A percentile compares a stretch with the other conserved stretches of the same genome.
phyloP scores from a whole-genome alignment of 2,329 filamentous ascomycete species.

The Ophiocordyceps unilateralis region DNA sequence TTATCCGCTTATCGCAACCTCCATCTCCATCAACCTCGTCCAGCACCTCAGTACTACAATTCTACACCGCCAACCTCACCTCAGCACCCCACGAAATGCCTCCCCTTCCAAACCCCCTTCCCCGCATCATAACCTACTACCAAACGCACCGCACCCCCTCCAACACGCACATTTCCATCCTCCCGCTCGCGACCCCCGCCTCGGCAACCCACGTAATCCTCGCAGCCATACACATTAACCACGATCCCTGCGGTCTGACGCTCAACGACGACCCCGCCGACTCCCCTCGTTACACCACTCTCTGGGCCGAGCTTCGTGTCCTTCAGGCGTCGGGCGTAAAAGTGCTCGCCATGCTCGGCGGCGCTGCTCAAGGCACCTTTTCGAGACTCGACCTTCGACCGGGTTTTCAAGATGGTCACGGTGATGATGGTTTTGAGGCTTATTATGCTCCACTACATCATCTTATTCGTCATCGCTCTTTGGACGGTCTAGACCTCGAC shows the following conservation, averaged over 20 bases:
- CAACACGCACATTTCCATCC: slow-evolving; percentile 30
- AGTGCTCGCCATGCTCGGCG: slow-evolving; percentile 75
- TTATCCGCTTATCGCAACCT: too few species aligned
- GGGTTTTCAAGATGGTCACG: slow-evolving; percentile 22
- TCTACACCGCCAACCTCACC: background rate
- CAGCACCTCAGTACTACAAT: background rate
- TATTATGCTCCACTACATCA: slow-evolving; percentile 56
- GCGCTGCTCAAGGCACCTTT: slow-evolving; percentile 63
- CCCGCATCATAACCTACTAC: slow-evolving; percentile 33
- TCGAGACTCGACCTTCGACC: slow-evolving; percentile 26
- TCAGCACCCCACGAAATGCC: slow-evolving; percentile 8
- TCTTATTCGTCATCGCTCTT: slow-evolving; percentile 39
- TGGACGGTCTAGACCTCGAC: slow-evolving; percentile 62
- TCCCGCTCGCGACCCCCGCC: slow-evolving; percentile 32
- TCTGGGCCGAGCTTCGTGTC: slow-evolving; percentile 63
- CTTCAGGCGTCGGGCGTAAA: slow-evolving; percentile 61
- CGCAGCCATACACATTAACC: slow-evolving; percentile 72
- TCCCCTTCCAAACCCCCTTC: slow-evolving; percentile 9
- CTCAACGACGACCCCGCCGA: slow-evolving; percentile 65
- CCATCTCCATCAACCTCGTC: background rate
- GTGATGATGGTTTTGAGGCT: slow-evolving; percentile 45
- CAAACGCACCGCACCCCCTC: slow-evolving; percentile 29
- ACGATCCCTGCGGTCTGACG: slow-evolving; percentile 44
- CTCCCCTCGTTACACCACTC: slow-evolving; percentile 46
- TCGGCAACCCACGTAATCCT: slow-evolving; percentile 65